Conservation (phyloP, 1,139 yeast genomes). For the Pichia sp. region DNA sequence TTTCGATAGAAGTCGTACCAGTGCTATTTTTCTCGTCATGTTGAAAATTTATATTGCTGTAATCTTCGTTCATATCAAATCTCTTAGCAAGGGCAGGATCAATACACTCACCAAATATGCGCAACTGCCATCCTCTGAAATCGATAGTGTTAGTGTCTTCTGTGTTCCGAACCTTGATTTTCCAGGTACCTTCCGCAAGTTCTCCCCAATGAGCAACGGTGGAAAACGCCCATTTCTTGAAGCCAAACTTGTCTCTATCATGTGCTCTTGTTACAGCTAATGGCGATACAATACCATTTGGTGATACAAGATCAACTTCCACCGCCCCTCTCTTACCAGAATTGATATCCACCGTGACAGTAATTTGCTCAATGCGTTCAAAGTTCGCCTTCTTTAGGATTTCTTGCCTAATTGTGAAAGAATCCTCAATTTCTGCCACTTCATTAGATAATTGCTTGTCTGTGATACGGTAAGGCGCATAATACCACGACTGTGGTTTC, state of each 20-base stretch:
- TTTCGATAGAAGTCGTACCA: not conserved
- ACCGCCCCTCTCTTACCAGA: constrained; percentile 69
- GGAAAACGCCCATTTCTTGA: constrained; percentile 86
- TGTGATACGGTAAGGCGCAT: constrained; percentile 42
- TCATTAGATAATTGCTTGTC: constrained; percentile 25
- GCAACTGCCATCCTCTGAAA: constrained; percentile 69
- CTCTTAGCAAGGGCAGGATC: constrained; percentile 58
- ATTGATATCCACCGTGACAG: constrained; percentile 69
- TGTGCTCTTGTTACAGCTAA: constrained; percentile 66
- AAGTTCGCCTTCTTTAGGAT: constrained; percentile 56
- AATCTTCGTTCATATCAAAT: constrained; percentile 41
- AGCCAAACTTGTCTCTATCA: constrained; percentile 60
- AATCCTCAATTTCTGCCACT: constrained; percentile 25
- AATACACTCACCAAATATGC: constrained; percentile 74
- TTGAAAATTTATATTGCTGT: constrained; percentile 37
- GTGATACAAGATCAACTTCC: constrained; percentile 64
- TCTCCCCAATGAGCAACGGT: constrained; percentile 99
- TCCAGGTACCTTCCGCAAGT: constrained; percentile 79
- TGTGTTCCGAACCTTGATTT: constrained; percentile 53
- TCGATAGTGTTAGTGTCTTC: constrained; percentile 39
- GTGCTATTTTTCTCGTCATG: constrained; percentile 1
- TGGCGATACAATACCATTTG: constrained; percentile 67
- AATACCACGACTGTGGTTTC: constrained; percentile 86
- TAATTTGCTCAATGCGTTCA: constrained; percentile 78
- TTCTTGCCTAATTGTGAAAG: constrained; percentile 46